These are phyloP conservation scores for Evernia prunastri DNA, from an alignment of 495 filamentous ascomycete genomes.

Conservation along the genomic window DNA sequence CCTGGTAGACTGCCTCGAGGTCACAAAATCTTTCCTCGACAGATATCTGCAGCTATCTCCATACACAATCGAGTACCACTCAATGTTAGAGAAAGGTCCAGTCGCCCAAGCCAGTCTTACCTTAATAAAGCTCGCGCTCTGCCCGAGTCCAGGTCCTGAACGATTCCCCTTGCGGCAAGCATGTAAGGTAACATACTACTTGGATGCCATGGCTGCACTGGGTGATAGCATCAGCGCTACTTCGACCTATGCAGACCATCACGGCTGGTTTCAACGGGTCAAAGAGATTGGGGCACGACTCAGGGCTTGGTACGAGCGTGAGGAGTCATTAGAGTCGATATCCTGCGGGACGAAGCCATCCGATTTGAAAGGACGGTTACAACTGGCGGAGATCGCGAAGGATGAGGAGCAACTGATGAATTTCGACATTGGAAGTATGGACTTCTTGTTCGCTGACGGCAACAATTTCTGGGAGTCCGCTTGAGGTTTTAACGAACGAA, in stretches of 20 bases:
- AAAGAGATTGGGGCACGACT: background rate
- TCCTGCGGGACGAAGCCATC: background rate
- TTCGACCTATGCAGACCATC: background rate
- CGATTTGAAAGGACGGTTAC: background rate
- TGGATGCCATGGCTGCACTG: background rate
- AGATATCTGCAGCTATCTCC: background rate
- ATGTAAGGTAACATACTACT: background rate
- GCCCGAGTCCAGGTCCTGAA: background rate
- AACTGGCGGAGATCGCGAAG: background rate
- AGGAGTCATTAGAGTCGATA: background rate
- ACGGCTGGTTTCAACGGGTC: background rate
- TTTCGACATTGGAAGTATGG: background rate
- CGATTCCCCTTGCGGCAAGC: background rate
- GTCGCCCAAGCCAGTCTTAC: conserved; percentile 7
- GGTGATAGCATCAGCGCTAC: background rate
- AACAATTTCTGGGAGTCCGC: background rate
- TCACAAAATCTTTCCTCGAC: conserved; percentile 14
- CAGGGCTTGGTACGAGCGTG: conserved; percentile 5
- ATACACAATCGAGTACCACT: background rate
- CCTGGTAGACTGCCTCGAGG: conserved; percentile 14
- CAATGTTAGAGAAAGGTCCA: background rate
- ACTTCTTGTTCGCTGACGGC: background rate
- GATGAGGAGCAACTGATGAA: background rate
- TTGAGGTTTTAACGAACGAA: background rate
- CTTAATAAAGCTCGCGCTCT: conserved; percentile 4